These are phyloP conservation scores for Saccharomyces hybrid DNA, from an alignment of 1,139 yeast genomes.

Conservation along the genomic window DNA sequence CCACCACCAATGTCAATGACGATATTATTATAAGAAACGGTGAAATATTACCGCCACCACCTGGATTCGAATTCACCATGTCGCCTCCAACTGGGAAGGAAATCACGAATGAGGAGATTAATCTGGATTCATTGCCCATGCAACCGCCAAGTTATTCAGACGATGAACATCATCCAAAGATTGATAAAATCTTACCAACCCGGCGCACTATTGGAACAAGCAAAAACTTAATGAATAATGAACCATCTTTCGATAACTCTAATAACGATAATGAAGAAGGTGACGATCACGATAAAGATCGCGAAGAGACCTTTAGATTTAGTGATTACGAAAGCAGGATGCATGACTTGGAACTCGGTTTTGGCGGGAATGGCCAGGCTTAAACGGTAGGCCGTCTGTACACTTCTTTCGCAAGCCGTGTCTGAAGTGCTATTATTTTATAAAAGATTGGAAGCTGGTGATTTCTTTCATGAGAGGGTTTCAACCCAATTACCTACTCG, in stretches of 20 bases:
- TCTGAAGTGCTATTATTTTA: too few species aligned
- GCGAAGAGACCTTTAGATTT: constrained; percentile 2
- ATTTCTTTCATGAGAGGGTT: too few species aligned
- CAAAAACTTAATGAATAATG: constrained; percentile 1
- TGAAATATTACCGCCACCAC: constrained; percentile 30
- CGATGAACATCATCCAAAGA: constrained; percentile 11
- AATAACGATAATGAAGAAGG: constrained; percentile 18
- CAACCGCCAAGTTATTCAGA: constrained; percentile 34
- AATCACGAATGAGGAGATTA: constrained; percentile 27
- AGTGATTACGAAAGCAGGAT: neutral
- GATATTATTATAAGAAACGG: constrained; percentile 19
- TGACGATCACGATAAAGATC: constrained; percentile 4
- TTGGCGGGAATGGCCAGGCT: neutral
- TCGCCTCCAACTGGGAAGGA: constrained; percentile 16
- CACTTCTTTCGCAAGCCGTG: too few species aligned
- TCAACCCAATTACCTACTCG: too few species aligned
- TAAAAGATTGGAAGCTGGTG: too few species aligned
- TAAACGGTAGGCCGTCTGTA: neutral
- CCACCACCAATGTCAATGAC: constrained; percentile 18
- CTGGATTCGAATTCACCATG: constrained; percentile 30
- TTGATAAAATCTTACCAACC: neutral
- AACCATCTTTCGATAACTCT: constrained; percentile 5
- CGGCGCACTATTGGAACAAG: constrained; percentile 3
- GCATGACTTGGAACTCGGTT: neutral
- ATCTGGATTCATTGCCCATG: constrained; percentile 29